Base-by-base conservation (phyloP, 768 basidiomycete species). In the Boletus coccyginus region DNA sequence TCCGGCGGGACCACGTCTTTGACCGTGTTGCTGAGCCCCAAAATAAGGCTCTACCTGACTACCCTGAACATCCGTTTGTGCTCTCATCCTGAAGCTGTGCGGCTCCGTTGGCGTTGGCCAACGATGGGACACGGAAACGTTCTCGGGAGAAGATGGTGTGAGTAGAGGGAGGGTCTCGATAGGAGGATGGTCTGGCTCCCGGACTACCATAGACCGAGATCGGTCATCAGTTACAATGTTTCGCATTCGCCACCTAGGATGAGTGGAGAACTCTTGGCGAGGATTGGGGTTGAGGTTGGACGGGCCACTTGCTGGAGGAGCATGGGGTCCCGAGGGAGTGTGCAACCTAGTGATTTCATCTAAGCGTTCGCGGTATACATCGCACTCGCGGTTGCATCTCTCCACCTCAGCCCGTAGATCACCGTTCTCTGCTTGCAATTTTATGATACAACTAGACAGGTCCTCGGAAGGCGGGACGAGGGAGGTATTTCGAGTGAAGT, bases 221-320 rank as follows among this genome's bases (percentile, higher is more conserved):
- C 21, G 58, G 24, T 4, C 41, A 5, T 62, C 52, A n/a, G 44
- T 10, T 3, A 19, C 7, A 33, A 21, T 2, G n/a, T 42, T 16
- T 41, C 57, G 57, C 24, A 12, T 40, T 24, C 58, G 65, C 67
- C 62, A 67, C 55, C 47, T 52, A 9, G 65, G 55, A 32, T 69
- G 65, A 14, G 27, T 24, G 3, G 64, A 55, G 9, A 44, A 39
- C 11, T 59, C 57, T 27, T 19, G 47, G 8, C 46, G n/a, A 3
- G 46, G 27, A 40, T 21, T 19, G 1, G 50, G 2, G 10, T 8
- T 12, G 5, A 45, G 44, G 29, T 46, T 32, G 14, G 60, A 52
- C 5, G 53, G 57, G 5, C 53, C 53, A 43, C 49, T 40, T 10
- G 50, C 27, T 16, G 21, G 46, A 8, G 19, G 43, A 36, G 21